Evolutionary conservation across 2,329 filamentous ascomycete species (phyloP), one percentile per base, ranked within the genome.

Genomic region (Emmonsiellopsis sp.): DNA sequence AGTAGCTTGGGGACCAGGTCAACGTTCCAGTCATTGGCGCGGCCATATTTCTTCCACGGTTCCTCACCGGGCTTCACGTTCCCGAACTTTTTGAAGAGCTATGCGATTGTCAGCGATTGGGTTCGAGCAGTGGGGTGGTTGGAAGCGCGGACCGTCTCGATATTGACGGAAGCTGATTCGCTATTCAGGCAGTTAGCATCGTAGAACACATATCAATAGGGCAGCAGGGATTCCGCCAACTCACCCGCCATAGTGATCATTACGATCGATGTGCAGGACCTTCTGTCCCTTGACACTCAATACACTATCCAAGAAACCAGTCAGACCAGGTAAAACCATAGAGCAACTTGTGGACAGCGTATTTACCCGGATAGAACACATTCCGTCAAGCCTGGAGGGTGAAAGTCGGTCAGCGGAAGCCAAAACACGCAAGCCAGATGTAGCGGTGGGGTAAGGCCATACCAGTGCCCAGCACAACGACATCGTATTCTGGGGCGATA

Each of bases 221-320:
- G 43, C 42, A 33, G 52, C 36, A 49, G 53, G 56, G 53, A 56
- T 27, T 54, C 32, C 53, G 40, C 47, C 21, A 56, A 79, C 87
- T 66, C 77, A 95, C 91, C 89, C 93, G 81, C 93, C 93, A 69
- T 96, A 97, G 78, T 97, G 91, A 72, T 95, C 89, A 71, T 97
- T 97, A 70, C 91, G 86, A 77, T 97, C 93, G 71, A 98, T 95
- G 78, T 98, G 93, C 61, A 98, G 82, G 68, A 98, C 93, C 79
- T 97, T 97, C 81, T 95, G 92, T 73, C 92, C 92, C 80, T 97
- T 96, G 66, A 97, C 92, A 77, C 90, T 95, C 70, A 97, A 78
- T 57, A 98, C 91, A 74, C 91, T 90, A 65, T 56, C 60, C 49
- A 48, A 52, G 50, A 39, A 50, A 60, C 61, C 54, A 65, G 43